phyloP scores from a whole-genome alignment of 768 basidiomycete genomes.

The Floccularia luteovirens region DNA sequence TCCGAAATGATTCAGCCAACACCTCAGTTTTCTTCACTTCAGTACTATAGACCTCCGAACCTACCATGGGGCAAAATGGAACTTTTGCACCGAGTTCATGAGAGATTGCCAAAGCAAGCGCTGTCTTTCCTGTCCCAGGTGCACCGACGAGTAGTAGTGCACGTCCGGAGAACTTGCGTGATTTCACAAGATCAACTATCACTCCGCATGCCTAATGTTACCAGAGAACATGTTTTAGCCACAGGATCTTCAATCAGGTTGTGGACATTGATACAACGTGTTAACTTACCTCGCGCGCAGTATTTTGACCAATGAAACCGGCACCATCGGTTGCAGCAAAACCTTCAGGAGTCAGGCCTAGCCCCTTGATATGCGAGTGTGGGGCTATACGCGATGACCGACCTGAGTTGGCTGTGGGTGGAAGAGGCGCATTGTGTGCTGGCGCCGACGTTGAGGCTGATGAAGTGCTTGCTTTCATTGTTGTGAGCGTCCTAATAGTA shows the following conservation, averaged over 20 bases:
- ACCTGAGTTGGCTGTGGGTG: slow-evolving; percentile 52
- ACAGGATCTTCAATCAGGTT: not conserved
- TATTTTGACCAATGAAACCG: slow-evolving; percentile 88
- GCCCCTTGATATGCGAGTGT: slow-evolving; percentile 95
- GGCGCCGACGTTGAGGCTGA: slow-evolving; percentile 42
- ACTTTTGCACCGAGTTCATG: slow-evolving; percentile 94
- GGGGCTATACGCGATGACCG: slow-evolving; percentile 79
- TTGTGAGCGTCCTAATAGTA: slow-evolving; percentile 10
- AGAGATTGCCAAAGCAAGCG: slow-evolving; percentile 89
- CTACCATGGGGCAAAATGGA: slow-evolving; percentile 98
- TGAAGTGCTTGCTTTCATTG: slow-evolving; percentile 32
- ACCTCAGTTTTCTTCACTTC: slow-evolving; percentile 99
- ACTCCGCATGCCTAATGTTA: slow-evolving; percentile 94
- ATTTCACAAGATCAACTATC: slow-evolving; percentile 83
- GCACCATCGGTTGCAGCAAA: slow-evolving; percentile 62
- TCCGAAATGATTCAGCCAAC: slow-evolving; percentile 85
- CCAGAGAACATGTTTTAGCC: too few species aligned
- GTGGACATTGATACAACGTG: not conserved
- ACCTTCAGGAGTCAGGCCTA: slow-evolving; percentile 84
- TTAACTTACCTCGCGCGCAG: slow-evolving; percentile 75
- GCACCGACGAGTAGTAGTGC: slow-evolving; percentile 90
- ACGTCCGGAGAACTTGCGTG: slow-evolving; percentile 89
- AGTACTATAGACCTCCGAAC: slow-evolving; percentile 91
- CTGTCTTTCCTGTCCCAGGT: slow-evolving; percentile 97
- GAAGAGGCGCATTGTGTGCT: slow-evolving; percentile 67